These are phyloP conservation scores for Triticum dicoccoides DNA, from an alignment of 176 grass and related monocot genomes.

Conservation along the genomic window DNA sequence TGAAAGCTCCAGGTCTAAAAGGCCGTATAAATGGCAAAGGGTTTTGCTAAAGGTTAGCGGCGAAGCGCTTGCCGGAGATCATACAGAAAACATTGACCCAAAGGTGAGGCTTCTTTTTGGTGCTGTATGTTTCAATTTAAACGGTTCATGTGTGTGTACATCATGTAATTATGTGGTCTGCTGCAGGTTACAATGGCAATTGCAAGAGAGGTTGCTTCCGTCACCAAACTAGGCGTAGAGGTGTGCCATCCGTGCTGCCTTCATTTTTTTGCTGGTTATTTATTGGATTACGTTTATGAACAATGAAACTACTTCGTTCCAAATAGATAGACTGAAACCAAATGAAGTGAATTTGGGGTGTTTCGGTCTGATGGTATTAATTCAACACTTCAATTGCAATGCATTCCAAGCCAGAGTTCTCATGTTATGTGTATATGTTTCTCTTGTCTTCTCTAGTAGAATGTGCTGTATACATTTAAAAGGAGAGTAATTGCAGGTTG, in stretches of 20 bases:
- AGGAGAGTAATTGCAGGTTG: conserved; percentile 54
- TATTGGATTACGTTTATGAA: background rate
- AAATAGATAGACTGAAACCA: background rate
- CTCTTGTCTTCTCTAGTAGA: background rate
- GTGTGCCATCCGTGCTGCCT: conserved; percentile 30
- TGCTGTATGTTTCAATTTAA: background rate
- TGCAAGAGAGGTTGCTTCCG: conserved; percentile 95
- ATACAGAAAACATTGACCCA: conserved; percentile 80
- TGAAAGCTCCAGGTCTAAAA: conserved; percentile 52
- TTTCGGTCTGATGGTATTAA: background rate
- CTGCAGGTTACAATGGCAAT: conserved; percentile 94
- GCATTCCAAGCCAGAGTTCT: background rate
- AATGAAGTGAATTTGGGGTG: background rate
- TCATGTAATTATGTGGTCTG: conserved; percentile 6
- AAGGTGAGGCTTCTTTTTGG: conserved; percentile 52
- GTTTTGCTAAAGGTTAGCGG: conserved; percentile 97
- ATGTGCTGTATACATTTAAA: background rate
- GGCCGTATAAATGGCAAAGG: conserved; percentile 71
- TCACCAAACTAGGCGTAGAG: conserved; percentile 94
- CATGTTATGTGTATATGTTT: conserved; percentile 8
- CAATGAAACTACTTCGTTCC: background rate
- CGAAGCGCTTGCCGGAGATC: conserved; percentile 90
- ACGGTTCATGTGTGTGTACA: background rate
- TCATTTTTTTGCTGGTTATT: background rate
- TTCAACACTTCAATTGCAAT: background rate